Evolutionary conservation across 805 yeast species (phyloP).

Genomic region (Yarrowia divulgata): DNA sequence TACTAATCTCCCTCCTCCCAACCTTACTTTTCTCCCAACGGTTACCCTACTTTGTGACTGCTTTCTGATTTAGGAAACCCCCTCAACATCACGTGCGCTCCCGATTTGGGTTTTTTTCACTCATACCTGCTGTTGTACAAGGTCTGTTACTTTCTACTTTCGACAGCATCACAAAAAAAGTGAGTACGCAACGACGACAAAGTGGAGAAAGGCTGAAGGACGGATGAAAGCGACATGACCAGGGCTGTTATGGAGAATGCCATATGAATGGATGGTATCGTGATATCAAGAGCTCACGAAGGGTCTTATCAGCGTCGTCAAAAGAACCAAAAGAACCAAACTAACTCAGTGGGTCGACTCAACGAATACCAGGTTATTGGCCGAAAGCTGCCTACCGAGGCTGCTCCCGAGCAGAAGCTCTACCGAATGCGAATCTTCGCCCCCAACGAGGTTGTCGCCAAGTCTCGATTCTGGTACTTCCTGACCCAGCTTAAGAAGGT

Average conservation of each 20-base stretch:
- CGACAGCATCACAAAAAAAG: slow-evolving; percentile 40
- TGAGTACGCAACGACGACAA: slow-evolving; percentile 21
- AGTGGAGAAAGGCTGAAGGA: background rate
- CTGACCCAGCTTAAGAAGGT: slow-evolving; percentile 99
- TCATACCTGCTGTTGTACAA: slow-evolving; percentile 33
- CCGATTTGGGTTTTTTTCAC: slow-evolving; percentile 39
- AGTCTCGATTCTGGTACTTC: slow-evolving; percentile 99
- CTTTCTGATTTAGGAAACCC: slow-evolving; percentile 38
- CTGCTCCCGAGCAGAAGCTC: slow-evolving; percentile 99
- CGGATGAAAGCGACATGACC: background rate
- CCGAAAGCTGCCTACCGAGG: slow-evolving; percentile 99
- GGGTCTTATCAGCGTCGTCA: background rate
- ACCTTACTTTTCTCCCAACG: background rate
- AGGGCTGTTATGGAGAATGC: background rate
- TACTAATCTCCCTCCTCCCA: background rate
- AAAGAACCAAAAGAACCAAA: background rate
- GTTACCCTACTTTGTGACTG: slow-evolving; percentile 40
- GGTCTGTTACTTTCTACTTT: slow-evolving; percentile 38
- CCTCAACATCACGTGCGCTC: slow-evolving; percentile 35
- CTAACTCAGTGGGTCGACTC: slow-evolving; percentile 82
- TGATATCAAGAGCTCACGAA: no score
- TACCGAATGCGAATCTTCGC: slow-evolving; percentile 99
- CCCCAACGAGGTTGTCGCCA: slow-evolving; percentile 98
- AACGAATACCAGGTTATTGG: slow-evolving; percentile 99
- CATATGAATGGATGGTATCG: no score